Evolutionary conservation across 2,329 filamentous ascomycete genomes (phyloP).

Genomic region (Chaetomiaceae sp.): DNA sequence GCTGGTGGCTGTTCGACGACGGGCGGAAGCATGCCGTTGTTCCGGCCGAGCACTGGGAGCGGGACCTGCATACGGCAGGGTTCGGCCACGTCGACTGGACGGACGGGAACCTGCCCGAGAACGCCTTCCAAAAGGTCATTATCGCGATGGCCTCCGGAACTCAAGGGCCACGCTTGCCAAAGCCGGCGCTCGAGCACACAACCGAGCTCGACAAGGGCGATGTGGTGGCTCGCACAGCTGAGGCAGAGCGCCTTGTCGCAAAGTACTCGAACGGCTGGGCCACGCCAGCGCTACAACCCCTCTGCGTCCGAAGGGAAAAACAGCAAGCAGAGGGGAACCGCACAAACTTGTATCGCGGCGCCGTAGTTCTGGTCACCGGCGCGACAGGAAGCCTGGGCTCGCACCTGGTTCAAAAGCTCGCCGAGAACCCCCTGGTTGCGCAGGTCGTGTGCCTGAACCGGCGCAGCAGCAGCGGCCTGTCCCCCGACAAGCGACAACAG

Average conservation of each 20-base stretch:
- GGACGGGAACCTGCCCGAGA: slow-evolving; percentile 26
- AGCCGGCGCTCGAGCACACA: no score
- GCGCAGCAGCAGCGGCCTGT: slow-evolving; percentile 21
- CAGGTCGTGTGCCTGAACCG: slow-evolving; percentile 46
- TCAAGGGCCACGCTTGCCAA: no score
- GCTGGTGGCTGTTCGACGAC: slow-evolving; percentile 38
- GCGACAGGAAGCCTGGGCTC: slow-evolving; percentile 38
- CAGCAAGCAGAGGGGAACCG: background rate
- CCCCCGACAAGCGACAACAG: slow-evolving; percentile 31
- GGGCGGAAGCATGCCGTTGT: slow-evolving; percentile 27
- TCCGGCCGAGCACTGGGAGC: slow-evolving; percentile 24
- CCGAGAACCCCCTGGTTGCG: slow-evolving; percentile 27
- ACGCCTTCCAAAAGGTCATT: slow-evolving; percentile 27
- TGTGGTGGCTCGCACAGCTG: no score
- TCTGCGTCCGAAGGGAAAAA: background rate
- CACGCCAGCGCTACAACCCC: background rate
- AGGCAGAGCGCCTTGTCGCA: background rate
- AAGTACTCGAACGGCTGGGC: background rate
- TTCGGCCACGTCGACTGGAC: slow-evolving; percentile 33
- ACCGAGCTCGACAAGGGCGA: no score
- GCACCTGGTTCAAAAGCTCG: slow-evolving; percentile 33
- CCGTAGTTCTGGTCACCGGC: slow-evolving; percentile 37
- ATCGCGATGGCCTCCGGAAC: slow-evolving; percentile 27
- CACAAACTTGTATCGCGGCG: background rate
- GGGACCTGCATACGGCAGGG: slow-evolving; percentile 26